Evolutionary conservation across 2,329 filamentous ascomycete species (phyloP).

Genomic region (Trichoderma citrinoviride): DNA sequence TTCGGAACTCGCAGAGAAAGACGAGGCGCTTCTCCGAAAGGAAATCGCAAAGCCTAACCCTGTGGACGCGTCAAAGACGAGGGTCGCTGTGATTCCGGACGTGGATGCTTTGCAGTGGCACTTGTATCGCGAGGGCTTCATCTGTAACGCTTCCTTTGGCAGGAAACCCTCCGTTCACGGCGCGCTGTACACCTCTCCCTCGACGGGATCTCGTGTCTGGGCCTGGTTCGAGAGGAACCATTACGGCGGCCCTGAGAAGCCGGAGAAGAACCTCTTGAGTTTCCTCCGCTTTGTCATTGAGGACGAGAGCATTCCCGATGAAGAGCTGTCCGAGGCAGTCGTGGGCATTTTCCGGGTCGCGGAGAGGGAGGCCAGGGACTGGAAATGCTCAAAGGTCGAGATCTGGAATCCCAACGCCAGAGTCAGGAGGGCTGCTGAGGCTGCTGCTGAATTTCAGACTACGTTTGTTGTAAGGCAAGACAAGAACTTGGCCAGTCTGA

Average conservation of each 20-base stretch:
- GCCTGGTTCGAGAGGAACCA: slow-evolving; percentile 69
- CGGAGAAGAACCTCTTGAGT: slow-evolving; percentile 65
- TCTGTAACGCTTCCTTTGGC: slow-evolving; percentile 61
- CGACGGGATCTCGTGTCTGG: slow-evolving; percentile 62
- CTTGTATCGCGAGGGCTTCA: slow-evolving; percentile 75
- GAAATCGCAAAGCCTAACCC: slow-evolving; percentile 42
- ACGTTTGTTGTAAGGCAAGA: slow-evolving; percentile 55
- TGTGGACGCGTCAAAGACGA: slow-evolving; percentile 29
- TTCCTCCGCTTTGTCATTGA: slow-evolving; percentile 69
- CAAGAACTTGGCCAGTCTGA: slow-evolving; percentile 68
- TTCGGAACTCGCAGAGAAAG: slow-evolving; percentile 57
- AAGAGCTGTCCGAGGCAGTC: slow-evolving; percentile 52
- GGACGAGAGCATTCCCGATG: slow-evolving; percentile 40
- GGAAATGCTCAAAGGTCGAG: slow-evolving; percentile 68
- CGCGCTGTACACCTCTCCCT: slow-evolving; percentile 57
- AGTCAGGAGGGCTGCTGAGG: slow-evolving; percentile 47
- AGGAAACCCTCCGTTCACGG: slow-evolving; percentile 62
- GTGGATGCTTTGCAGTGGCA: slow-evolving; percentile 51
- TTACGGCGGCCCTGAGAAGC: slow-evolving; percentile 52
- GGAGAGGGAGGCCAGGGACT: slow-evolving; percentile 66
- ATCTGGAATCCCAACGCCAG: slow-evolving; percentile 76
- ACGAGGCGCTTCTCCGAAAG: slow-evolving; percentile 60
- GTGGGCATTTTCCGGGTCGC: slow-evolving; percentile 64
- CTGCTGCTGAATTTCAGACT: slow-evolving; percentile 47
- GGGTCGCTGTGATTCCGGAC: slow-evolving; percentile 36